These are phyloP conservation scores for Plasmodium sp. DNA, from an alignment of 169 alveolate genomes.

Conservation along the genomic window DNA sequence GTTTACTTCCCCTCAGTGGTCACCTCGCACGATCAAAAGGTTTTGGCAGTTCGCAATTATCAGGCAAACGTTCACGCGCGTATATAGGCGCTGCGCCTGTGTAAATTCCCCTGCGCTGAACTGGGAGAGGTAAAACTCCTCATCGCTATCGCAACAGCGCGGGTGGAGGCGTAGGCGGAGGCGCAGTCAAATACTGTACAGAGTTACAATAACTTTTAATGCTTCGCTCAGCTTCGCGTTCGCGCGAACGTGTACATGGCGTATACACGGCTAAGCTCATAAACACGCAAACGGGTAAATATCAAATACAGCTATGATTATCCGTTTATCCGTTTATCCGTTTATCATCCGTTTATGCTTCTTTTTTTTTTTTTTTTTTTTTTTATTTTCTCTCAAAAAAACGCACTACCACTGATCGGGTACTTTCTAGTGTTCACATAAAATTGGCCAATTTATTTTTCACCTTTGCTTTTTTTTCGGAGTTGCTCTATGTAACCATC, in stretches of 20 bases:
- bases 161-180: background rate
- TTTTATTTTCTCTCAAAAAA: background rate
- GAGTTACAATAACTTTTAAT: background rate
- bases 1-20: background rate
- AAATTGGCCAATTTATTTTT: background rate
- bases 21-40: background rate
- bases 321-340: background rate
- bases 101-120: conserved; percentile 1
- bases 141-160: background rate
- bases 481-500: background rate
- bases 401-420: background rate
- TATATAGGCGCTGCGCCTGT: background rate
- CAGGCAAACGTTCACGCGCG: background rate
- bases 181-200: background rate
- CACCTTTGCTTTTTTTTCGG: background rate
- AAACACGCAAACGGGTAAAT: background rate
- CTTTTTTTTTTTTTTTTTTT: background rate
- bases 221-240: background rate
- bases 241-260: background rate
- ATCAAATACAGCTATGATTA: background rate
- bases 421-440: background rate
- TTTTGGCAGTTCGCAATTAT: background rate
- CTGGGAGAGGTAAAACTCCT: background rate
- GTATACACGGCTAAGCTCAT: background rate
- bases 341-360: background rate